phyloP scores from a whole-genome alignment of 108 stramenopile species.

The Cylindrotheca fusiformis region DNA sequence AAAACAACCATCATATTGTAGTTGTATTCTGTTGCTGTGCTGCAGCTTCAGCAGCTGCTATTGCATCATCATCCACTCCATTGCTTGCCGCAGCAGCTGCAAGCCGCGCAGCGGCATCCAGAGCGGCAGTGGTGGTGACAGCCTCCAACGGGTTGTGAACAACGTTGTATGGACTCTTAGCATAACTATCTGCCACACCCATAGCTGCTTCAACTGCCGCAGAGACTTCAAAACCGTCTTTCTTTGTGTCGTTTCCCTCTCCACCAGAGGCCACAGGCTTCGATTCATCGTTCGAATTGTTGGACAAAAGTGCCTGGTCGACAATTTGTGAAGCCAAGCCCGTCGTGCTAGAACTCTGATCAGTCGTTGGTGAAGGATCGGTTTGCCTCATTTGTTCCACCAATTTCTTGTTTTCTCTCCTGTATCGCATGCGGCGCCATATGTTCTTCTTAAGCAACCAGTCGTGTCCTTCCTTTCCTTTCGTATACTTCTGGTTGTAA shows the following conservation, averaged over 20 bases:
- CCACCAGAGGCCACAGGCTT: not conserved
- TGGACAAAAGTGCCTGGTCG: slow-evolving; percentile 20
- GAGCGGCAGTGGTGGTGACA: slow-evolving; percentile 23
- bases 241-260: not conserved
- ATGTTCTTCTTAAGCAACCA: slow-evolving; percentile 87
- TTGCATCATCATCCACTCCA: slow-evolving; percentile 19
- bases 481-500: slow-evolving; percentile 88
- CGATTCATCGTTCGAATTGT: not conserved
- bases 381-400: slow-evolving; percentile 35
- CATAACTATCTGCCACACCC: slow-evolving; percentile 45
- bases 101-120: slow-evolving; percentile 61
- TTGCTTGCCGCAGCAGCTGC: slow-evolving; percentile 35
- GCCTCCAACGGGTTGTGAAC: slow-evolving; percentile 32
- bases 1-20: too few relatives aligned
- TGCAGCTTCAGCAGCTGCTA: slow-evolving; percentile 22
- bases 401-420: slow-evolving; percentile 79
- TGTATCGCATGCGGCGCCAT: slow-evolving; percentile 88
- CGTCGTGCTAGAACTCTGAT: slow-evolving; percentile 3
- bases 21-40: not conserved
- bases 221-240: slow-evolving; percentile 6
- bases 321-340: slow-evolving; percentile 23
- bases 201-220: slow-evolving; percentile 59
- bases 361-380: not conserved
- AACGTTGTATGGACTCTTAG: slow-evolving; percentile 15
- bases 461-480: slow-evolving; percentile 78